Evolutionary conservation across 306 rosid genomes (phyloP), one percentile per base, ranked within the genome.

Genomic region (Glycyrrhiza uralensis): DNA sequence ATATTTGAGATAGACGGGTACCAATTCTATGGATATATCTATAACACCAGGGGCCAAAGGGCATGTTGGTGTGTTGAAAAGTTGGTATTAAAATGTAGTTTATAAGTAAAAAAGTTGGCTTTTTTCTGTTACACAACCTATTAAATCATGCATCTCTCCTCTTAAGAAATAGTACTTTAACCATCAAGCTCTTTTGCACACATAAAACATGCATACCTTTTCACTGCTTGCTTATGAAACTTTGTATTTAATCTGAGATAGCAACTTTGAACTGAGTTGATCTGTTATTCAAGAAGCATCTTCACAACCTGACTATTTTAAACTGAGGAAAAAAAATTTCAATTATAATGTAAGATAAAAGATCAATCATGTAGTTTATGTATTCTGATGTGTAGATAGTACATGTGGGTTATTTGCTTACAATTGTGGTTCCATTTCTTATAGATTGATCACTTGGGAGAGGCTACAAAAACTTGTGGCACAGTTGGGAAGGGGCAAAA

Each of bases 371-470:
- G 71, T 36, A 11, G 33, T 46, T 71, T 17, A 18, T 28, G 6
- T 35, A 35, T 28, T 56, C 9, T 72, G 51, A 46, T 66, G 50
- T 51, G 6, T 61, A 51, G 2, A 19, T 69, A 69, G n/a, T n/a
- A 69, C 45, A 8, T 61, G 59, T 54, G 24, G 35, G 19, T 49
- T n/a, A n/a, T 47, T 35, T 54, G 35, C 65, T 77, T 38, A 74
- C 65, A 50, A 59, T 77, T 70, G 42, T 39, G 63, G 29, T 35
- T 75, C 52, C 46, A 26, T 69, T 76, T 88, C 76, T 73, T 76
- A 19, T 76, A 92, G 90, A 74, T 87, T 83, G 83, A 67, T 56
- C 71, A 71, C 74, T 54, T 71, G 15, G 78, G 74, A 77, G 62
- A 80, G 84, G 61, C 41, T 67, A 28, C 23, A 69, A 76, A 64